Conservation (phyloP, 352 stramenopile genomes). For the Phytophthora sojae region DNA sequence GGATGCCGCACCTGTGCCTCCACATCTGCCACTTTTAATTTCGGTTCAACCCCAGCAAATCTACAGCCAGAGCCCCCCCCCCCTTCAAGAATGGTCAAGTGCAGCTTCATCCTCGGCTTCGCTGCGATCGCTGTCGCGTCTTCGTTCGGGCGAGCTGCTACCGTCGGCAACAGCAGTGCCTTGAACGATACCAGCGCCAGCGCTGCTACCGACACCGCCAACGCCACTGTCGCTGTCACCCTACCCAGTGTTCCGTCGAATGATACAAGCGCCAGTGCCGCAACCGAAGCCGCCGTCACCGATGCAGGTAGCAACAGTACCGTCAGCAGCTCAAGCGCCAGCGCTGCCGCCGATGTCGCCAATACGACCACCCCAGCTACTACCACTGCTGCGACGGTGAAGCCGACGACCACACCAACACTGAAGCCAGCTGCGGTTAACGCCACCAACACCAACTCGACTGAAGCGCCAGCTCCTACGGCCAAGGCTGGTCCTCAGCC, state of each 20-base stretch:
- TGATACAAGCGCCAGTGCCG: neutral
- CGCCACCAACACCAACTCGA: neutral
- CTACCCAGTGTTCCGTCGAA: neutral
- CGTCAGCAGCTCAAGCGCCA: neutral
- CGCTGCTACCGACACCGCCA: neutral
- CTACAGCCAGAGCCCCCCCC: too few relatives aligned
- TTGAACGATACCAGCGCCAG: conserved; percentile 6
- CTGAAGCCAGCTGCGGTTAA: neutral
- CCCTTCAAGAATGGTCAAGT: conserved; percentile 30
- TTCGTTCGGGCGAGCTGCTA: conserved; percentile 4
- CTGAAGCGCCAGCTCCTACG: neutral
- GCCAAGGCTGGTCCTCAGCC: conserved; percentile 6
- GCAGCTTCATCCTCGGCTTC: conserved; percentile 20
- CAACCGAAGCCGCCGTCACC: neutral
- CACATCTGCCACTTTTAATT: conserved; percentile 20
- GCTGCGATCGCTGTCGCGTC: neutral
- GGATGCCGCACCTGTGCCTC: neutral
- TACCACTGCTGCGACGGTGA: neutral
- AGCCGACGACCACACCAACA: neutral
- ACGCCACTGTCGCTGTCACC: neutral
- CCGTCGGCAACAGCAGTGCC: conserved; percentile 4
- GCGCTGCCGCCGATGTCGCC: neutral
- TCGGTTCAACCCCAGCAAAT: neutral
- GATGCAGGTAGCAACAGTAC: neutral
- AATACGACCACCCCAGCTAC: neutral